Percentiles rank a stretch among this genome's conserved stretches.
These are phyloP conservation scores for Cutaneotrichosporon daszewskae DNA, from an alignment of 1,284 basidiomycete genomes.

Conservation along the genomic window DNA sequence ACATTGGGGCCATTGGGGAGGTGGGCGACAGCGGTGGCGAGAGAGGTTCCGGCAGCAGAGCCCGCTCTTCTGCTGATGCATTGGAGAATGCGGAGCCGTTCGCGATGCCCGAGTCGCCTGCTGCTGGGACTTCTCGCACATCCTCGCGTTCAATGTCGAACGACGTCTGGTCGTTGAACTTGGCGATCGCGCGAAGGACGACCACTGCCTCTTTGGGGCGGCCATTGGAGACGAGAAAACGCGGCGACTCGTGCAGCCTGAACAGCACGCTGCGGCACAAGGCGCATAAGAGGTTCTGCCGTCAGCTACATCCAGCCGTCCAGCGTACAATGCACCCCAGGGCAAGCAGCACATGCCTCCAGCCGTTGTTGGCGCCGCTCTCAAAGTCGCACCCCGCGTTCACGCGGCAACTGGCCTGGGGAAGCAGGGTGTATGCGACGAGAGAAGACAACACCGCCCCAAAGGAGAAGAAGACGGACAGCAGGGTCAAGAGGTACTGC, in stretches of 20 bases:
- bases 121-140: conserved; percentile 46
- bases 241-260: conserved; percentile 84
- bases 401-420: conserved; percentile 63
- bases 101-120: conserved; percentile 1
- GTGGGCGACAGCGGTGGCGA: conserved; percentile 1
- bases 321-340: conserved; percentile 63
- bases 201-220: conserved; percentile 73
- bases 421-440: conserved; percentile 70
- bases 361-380: conserved; percentile 65
- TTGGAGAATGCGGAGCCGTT: background rate
- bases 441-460: conserved; percentile 79
- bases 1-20: conserved; percentile 8
- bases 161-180: conserved; percentile 68
- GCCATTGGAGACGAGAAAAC: conserved; percentile 79
- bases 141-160: conserved; percentile 64
- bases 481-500: conserved; percentile 84
- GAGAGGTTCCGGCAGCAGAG: conserved; percentile 6
- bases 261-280: conserved; percentile 80
- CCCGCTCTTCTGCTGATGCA: conserved; percentile 5
- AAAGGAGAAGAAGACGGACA: conserved; percentile 93
- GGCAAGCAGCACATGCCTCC: conserved; percentile 71
- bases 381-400: conserved; percentile 53
- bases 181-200: conserved; percentile 72
- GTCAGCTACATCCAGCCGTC: background rate
- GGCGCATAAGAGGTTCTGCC: conserved; percentile 79